Evolutionary conservation across 768 basidiomycete genomes (phyloP).

Genomic region (Boletellus emodensis): DNA sequence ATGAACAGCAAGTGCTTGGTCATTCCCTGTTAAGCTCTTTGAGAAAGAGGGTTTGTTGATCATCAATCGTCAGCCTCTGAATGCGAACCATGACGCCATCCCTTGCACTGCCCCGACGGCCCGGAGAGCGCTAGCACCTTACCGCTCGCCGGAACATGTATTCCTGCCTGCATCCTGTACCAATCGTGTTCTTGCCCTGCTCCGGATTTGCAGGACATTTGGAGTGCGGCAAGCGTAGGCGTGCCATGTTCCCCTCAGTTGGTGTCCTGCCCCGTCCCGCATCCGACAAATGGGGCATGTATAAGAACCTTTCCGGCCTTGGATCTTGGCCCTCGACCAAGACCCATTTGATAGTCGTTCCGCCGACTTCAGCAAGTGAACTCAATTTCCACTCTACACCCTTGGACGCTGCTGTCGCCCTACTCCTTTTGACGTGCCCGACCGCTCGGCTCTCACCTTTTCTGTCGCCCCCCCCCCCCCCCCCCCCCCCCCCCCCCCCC

Average conservation of each 20-base stretch:
- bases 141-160: slow-evolving; percentile 29
- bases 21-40: slow-evolving; percentile 29
- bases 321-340: slow-evolving; percentile 24
- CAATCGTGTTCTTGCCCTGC: slow-evolving; percentile 30
- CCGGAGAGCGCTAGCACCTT: slow-evolving; percentile 21
- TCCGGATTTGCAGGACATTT: slow-evolving; percentile 30
- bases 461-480: neutral
- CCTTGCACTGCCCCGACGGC: slow-evolving; percentile 24
- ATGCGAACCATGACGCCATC: slow-evolving; percentile 26
- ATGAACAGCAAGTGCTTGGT: slow-evolving; percentile 13
- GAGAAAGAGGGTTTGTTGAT: slow-evolving; percentile 29
- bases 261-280: slow-evolving; percentile 21
- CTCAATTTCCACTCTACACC: slow-evolving; percentile 12
- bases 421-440: slow-evolving; percentile 4
- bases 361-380: slow-evolving; percentile 16
- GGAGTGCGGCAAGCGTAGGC: slow-evolving; percentile 26
- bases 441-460: neutral
- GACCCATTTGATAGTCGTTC: slow-evolving; percentile 22
- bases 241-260: slow-evolving; percentile 24
- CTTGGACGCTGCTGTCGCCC: slow-evolving; percentile 2
- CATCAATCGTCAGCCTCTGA: slow-evolving; percentile 21
- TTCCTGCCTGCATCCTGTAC: slow-evolving; percentile 29
- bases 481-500: too few species aligned
- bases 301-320: slow-evolving; percentile 26
- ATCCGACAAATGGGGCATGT: slow-evolving; percentile 20